A percentile compares a stretch with the other conserved stretches of the same genome.
phyloP scores from a whole-genome alignment of 2,329 filamentous ascomycete species.

The Talaromyces piceae region DNA sequence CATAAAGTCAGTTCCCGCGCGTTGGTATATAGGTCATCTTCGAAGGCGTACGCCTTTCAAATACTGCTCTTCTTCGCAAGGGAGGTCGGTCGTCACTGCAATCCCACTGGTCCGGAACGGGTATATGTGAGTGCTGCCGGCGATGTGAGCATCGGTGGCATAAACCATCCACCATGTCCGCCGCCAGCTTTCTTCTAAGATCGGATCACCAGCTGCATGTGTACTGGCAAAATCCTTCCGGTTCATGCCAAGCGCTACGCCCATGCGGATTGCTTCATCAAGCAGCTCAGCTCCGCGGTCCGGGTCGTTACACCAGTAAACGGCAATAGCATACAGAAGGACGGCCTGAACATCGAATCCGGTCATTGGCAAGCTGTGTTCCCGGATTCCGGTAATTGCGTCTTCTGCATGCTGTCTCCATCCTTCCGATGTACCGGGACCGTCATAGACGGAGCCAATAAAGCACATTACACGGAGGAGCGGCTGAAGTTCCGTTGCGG shows the following conservation, averaged over 20 bases:
- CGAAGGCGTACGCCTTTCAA: no score
- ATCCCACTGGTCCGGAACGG: conserved; percentile 50
- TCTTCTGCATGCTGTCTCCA: neutral
- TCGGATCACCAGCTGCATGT: neutral
- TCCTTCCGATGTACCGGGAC: neutral
- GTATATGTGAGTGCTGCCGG: conserved; percentile 53
- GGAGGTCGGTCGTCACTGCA: conserved; percentile 59
- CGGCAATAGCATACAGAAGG: conserved; percentile 4
- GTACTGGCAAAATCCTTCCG: neutral
- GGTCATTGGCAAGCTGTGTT: neutral
- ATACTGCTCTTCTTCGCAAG: conserved; percentile 59
- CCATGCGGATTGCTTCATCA: conserved; percentile 33
- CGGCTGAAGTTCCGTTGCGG: neutral
- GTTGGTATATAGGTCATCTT: no score
- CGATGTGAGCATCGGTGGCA: conserved; percentile 70
- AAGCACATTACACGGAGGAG: conserved; percentile 2
- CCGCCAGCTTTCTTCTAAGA: conserved; percentile 60
- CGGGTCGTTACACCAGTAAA: conserved; percentile 3
- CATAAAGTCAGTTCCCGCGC: no score
- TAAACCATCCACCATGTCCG: conserved; percentile 84
- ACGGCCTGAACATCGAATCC: conserved; percentile 4
- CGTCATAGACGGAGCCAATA: conserved; percentile 5
- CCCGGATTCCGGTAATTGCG: neutral
- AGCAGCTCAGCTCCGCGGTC: neutral
- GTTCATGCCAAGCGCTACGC: conserved; percentile 3